phyloP scores from a whole-genome alignment of 192 early-diverging fungal species.

The Umbelopsis ramanniana region DNA sequence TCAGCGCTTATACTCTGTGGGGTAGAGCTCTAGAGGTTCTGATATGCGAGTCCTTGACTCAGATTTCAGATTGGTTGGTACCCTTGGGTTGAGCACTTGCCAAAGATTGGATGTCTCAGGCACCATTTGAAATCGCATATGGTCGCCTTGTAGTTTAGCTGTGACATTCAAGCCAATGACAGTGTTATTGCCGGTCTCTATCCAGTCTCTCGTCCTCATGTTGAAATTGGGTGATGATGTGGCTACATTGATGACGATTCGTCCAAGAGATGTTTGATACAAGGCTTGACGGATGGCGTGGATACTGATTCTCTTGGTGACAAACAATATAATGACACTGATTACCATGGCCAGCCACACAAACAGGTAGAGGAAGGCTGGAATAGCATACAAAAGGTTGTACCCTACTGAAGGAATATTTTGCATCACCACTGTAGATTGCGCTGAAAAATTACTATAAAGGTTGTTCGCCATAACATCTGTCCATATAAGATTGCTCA shows the following conservation, averaged over 20 bases:
- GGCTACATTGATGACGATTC: neutral
- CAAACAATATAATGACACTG: neutral
- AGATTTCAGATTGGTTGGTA: neutral
- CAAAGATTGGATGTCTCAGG: constrained; percentile 5
- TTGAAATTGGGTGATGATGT: neutral
- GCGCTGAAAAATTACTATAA: neutral
- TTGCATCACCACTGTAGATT: neutral
- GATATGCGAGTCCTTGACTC: neutral
- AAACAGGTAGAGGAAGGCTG: neutral
- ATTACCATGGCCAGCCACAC: neutral
- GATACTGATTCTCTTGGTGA: neutral
- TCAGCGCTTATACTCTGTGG: neutral
- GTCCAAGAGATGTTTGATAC: constrained; percentile 14
- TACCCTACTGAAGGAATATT: constrained; percentile 7
- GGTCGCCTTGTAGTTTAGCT: neutral
- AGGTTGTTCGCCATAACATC: constrained; percentile 12
- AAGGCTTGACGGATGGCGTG: constrained; percentile 3
- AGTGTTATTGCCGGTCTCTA: neutral
- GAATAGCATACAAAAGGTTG: constrained; percentile 8
- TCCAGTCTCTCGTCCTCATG: neutral
- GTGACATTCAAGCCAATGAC: neutral
- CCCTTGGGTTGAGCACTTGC: neutral
- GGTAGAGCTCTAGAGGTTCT: neutral
- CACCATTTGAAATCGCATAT: neutral
- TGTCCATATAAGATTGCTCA: constrained; percentile 1